Base-by-base conservation (phyloP, 257 asterid species). In the Solanum etuberosum region DNA sequence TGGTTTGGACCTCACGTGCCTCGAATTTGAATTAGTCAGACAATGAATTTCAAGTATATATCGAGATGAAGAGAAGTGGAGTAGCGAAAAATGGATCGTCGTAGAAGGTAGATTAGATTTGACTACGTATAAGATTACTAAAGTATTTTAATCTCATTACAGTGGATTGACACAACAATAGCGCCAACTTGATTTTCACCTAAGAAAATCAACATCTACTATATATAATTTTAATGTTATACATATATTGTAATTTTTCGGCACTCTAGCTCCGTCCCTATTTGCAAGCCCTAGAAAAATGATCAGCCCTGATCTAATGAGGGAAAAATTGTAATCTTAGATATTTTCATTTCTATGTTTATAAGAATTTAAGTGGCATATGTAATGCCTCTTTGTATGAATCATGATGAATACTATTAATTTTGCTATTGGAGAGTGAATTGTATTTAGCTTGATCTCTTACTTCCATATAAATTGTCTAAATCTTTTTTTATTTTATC, bases 51-150 rank as follows among this genome's bases (percentile, higher is more conserved):
- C 9, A 32, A 25, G 35, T 65, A 25, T 65, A 65, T 65, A 27
- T 31, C 5, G 6, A 74, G 54, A 38, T 37, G 11, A 23, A 74
- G 57, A 43, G 4, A 37, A 74, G 54, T 37, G 51, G 21, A 74
- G 54, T 5, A 21, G 21, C 3, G 0, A 65, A n/a, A n/a, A 38
- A 23, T 12, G 23, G 21, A 11, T 3, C 0, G 0, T n/a, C 0
- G 9, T 40, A 23, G 12, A 76, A 38, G 83, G 57, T 23, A 38
- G 12, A 74, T 38, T 74, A 74, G 54, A 38, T 38, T 74, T 0
- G 2, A 38, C 18, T 1, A 74, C 3, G 23, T 38, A 35, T 23
- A 34, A 73, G 48, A 48, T 48, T 48, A 48, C 21, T 48, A 48
- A 43, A 15, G 59, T 48, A 48, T 48, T 15, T 5, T 15, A 3